Base-by-base conservation (phyloP, 192 early-diverging fungal species). In the Paraglomus brasilianum region DNA sequence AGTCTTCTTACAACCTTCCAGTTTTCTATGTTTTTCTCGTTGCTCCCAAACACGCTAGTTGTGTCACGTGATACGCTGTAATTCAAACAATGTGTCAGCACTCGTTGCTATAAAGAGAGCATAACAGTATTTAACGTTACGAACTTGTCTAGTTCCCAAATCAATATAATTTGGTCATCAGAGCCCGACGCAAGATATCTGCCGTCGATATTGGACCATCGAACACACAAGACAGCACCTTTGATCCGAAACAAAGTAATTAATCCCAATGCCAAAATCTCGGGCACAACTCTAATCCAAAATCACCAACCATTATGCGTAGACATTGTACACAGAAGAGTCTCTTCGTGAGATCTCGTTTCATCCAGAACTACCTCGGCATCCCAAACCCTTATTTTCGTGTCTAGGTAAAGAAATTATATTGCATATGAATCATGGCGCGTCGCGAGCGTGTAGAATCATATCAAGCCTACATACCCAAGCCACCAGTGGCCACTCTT, bases 311-410 rank as follows among this genome's bases (percentile, higher is more conserved):
- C 95, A 68, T 86, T 90, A 81, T 97, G 95, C 17, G 87, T 71
- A 0, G 87, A 79, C 77, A 98, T 80, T 1, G 95, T 94, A 43
- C 92, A 86, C 2, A 97, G 71, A 17, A 94, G 86, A 8, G 72
- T 78, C 5, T 64, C 64, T 60, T 88, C 82, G 7, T 64, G 24
- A 69, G 86, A 83, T 38, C 77, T 70, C 4, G 72, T 74, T 22
- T 73, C 78, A 55, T 88, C 76, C 5, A 79, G 66, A 5, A 95
- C 80, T 0, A 91, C 82, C 0, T 53, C 78, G 7, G 87, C 80
- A 73, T 87, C 93, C 96, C 96, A 97, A n/a, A 98, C 80, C 63
- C 88, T 93, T 46, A 97, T 84, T 64, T 90, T 93, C 55, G 81
- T 82, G 83, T 96, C 96, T 92, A 83, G 5, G 65, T 51, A 45